Conservation (phyloP, 805 yeast genomes). For the Candida jianshihensis region DNA sequence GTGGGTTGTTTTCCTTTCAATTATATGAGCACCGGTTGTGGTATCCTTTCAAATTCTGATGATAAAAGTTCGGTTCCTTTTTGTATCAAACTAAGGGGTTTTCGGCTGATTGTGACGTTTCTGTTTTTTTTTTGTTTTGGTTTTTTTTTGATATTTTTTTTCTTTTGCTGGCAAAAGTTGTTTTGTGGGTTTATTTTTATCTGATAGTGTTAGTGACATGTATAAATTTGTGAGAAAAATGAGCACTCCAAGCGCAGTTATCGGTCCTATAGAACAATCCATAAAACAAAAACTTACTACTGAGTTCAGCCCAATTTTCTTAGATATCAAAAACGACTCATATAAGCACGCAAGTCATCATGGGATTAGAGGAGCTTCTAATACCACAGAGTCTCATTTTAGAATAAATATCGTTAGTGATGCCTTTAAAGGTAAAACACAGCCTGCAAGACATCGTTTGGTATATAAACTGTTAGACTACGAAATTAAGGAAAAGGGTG, state of each 20-base stretch:
- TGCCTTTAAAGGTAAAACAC: slow-evolving; percentile 52
- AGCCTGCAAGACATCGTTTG: slow-evolving; percentile 73
- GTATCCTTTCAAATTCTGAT: no score
- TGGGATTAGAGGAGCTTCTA: slow-evolving; percentile 67
- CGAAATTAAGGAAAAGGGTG: slow-evolving; percentile 62
- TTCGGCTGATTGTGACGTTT: no score
- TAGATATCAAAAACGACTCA: slow-evolving; percentile 70
- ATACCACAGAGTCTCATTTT: slow-evolving; percentile 77
- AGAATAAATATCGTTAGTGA: slow-evolving; percentile 66
- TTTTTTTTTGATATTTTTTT: no score
- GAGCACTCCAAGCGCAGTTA: slow-evolving; percentile 13
- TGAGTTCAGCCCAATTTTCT: slow-evolving; percentile 33
- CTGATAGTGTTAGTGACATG: no score
- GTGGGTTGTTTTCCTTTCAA: no score
- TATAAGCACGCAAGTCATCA: slow-evolving; percentile 84
- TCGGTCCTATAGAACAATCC: slow-evolving; percentile 20
- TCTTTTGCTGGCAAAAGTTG: no score
- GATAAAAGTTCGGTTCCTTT: no score
- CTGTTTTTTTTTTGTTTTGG: no score
- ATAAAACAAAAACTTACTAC: slow-evolving; percentile 16
- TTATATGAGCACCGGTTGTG: no score
- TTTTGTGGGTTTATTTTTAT: no score
- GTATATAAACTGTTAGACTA: slow-evolving; percentile 64
- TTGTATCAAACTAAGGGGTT: no score
- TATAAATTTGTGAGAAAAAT: slow-evolving; percentile 12